Evolutionary conservation across 305 asterid genomes (phyloP), one percentile per base, ranked within the genome.

Genomic region (Salvia sclarea): DNA sequence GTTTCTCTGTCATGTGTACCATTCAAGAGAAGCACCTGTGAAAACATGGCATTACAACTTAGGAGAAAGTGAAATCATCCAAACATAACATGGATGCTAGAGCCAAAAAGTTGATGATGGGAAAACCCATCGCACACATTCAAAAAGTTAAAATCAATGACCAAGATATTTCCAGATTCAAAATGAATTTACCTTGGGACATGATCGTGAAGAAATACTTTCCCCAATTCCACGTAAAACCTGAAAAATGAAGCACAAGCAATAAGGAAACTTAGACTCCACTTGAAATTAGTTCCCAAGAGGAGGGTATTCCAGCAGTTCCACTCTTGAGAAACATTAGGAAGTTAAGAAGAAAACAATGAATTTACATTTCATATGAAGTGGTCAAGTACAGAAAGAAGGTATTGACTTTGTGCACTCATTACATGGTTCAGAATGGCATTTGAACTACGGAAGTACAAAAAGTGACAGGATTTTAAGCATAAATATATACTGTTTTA

Each of bases 161-260:
- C 43, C 43, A 37, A 69, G 45, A 74, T 28, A 64, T 18, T 57
- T 21, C 56, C 41, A 64, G 63, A 25, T 12, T 17, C 45, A 63
- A 64, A 13, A 11, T 70, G 43, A 14, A 67, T 68, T 68, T 83
- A 90, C 98, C 95, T 93, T 91, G 74, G 95, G 86, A 58, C 98
- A 93, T 57, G 93, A 73, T 71, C 91, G 84, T 6, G 88, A 81
- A 58, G 92, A 81, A 74, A 93, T 89, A 68, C 81, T 72, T 81
- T 93, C 96, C 68, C 98, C 97, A 65, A 87, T 82, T 78, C 96
- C 92, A 68, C 80, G 95, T 58, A 93, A 77, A 70, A 93, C 98
- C 98, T 93, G 83, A 66, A 75, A 73, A 73, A 79, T 40, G 72
- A 70, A 74, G 66, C 70, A 35, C 30, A 66, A 16, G 43, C 44